These are phyloP conservation scores for Saccharomycopsis sp. DNA, from an alignment of 805 yeast genomes.

Conservation along the genomic window DNA sequence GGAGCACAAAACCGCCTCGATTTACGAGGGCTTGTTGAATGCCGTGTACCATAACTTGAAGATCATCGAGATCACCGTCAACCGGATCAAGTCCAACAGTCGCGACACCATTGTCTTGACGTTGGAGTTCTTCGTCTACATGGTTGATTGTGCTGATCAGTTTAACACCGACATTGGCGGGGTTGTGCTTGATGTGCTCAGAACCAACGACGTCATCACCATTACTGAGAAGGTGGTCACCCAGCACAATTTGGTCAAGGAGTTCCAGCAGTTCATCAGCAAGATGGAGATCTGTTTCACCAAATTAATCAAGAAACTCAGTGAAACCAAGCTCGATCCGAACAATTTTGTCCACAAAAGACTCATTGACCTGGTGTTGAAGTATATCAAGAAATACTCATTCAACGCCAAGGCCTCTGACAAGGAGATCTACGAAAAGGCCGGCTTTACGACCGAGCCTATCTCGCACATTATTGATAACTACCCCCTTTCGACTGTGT, in stretches of 20 bases:
- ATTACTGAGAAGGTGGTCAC: conserved; percentile 24
- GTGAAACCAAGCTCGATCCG: not conserved
- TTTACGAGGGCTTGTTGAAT: conserved; percentile 19
- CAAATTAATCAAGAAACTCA: not conserved
- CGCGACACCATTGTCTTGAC: conserved; percentile 1
- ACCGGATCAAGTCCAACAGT: not conserved
- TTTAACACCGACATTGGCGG: not conserved
- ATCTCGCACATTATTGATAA: conserved; percentile 36
- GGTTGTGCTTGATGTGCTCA: not conserved
- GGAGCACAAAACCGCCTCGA: conserved; percentile 17
- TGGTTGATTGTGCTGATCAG: not conserved
- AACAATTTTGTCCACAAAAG: conserved; percentile 7
- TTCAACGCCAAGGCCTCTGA: conserved; percentile 4
- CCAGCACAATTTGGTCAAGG: conserved; percentile 22
- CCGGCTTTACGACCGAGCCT: conserved; percentile 43
- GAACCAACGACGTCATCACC: conserved; percentile 18
- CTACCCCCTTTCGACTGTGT: conserved; percentile 44
- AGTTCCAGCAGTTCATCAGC: conserved; percentile 19
- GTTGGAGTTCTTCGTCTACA: conserved; percentile 6
- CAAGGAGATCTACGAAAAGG: conserved; percentile 30
- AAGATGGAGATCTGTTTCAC: not conserved
- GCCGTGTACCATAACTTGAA: conserved; percentile 10
- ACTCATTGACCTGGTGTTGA: conserved; percentile 8
- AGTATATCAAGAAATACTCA: conserved; percentile 5
- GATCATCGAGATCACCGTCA: conserved; percentile 11